Evolutionary conservation across 495 filamentous ascomycete genomes (phyloP).

Genomic region (Pseudomonodictys pantanalensis): DNA sequence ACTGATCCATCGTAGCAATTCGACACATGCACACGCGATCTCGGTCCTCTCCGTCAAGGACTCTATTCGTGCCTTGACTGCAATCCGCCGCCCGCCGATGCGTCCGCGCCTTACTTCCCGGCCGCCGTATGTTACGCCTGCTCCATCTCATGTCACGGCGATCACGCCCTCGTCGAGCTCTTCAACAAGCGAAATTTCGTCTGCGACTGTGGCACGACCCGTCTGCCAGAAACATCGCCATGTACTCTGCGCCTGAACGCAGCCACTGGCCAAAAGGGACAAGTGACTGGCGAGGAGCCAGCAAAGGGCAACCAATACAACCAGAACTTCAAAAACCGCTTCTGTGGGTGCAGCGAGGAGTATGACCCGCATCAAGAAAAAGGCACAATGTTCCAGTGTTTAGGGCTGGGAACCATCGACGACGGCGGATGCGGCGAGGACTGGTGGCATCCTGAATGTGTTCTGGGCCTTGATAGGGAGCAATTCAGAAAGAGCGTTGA

Average conservation of each 20-base stretch:
- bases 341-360: slow-evolving; percentile 83
- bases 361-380: slow-evolving; percentile 85
- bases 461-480: slow-evolving; percentile 69
- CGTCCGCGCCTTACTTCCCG: slow-evolving; percentile 61
- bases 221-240: slow-evolving; percentile 63
- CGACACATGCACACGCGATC: slow-evolving; percentile 81
- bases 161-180: slow-evolving; percentile 91
- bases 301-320: slow-evolving; percentile 81
- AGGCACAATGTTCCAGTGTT: slow-evolving; percentile 98
- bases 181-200: slow-evolving; percentile 94
- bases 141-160: slow-evolving; percentile 93
- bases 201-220: slow-evolving; percentile 92
- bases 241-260: slow-evolving; percentile 77
- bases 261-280: slow-evolving; percentile 68
- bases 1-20: slow-evolving; percentile 61
- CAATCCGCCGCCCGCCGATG: slow-evolving; percentile 68
- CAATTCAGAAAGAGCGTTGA: slow-evolving; percentile 41
- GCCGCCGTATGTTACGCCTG: slow-evolving; percentile 95
- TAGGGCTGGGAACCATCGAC: slow-evolving; percentile 75
- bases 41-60: slow-evolving; percentile 80
- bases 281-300: slow-evolving; percentile 69
- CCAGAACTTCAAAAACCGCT: slow-evolving; percentile 88
- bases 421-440: slow-evolving; percentile 94
- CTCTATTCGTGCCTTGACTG: slow-evolving; percentile 92
- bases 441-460: slow-evolving; percentile 97